Conservation (phyloP, 2,329 filamentous ascomycete genomes). For the Talaromyces sp. region DNA sequence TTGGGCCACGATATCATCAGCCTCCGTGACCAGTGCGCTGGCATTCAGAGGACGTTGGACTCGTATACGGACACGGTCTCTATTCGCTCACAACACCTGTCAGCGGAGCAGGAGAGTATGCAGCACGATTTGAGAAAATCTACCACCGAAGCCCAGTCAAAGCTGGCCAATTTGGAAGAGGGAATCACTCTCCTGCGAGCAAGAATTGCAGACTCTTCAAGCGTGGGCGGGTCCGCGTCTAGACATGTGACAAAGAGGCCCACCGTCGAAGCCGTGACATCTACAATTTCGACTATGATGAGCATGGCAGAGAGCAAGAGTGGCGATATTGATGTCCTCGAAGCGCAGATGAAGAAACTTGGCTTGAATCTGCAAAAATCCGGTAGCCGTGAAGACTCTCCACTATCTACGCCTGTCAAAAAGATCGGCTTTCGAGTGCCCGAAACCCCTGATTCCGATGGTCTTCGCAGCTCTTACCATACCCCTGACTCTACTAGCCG, state of each 20-base stretch:
- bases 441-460: constrained; percentile 31
- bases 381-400: constrained; percentile 30
- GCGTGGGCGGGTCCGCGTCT: constrained; percentile 37
- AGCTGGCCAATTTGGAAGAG: constrained; percentile 74
- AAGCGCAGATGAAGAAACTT: constrained; percentile 75
- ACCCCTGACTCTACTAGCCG: constrained; percentile 34
- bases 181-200: constrained; percentile 72
- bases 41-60: constrained; percentile 70
- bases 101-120: constrained; percentile 73
- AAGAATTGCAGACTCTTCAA: constrained; percentile 57
- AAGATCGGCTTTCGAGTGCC: constrained; percentile 28
- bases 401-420: constrained; percentile 30
- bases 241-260: constrained; percentile 52
- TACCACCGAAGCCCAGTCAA: constrained; percentile 67
- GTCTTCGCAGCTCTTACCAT: constrained; percentile 32
- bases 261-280: constrained; percentile 85
- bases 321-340: constrained; percentile 83
- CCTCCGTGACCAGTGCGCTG: constrained; percentile 68
- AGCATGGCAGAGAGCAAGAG: constrained; percentile 85
- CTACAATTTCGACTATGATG: constrained; percentile 90
- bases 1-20: constrained; percentile 61
- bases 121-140: constrained; percentile 75
- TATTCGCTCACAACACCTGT: constrained; percentile 66
- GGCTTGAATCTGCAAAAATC: constrained; percentile 39
- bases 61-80: constrained; percentile 64